Evolutionary conservation across 75 land plant genomes (phyloP), one percentile per base, ranked within the genome.

Genomic region (Selaginella moellendorffii): DNA sequence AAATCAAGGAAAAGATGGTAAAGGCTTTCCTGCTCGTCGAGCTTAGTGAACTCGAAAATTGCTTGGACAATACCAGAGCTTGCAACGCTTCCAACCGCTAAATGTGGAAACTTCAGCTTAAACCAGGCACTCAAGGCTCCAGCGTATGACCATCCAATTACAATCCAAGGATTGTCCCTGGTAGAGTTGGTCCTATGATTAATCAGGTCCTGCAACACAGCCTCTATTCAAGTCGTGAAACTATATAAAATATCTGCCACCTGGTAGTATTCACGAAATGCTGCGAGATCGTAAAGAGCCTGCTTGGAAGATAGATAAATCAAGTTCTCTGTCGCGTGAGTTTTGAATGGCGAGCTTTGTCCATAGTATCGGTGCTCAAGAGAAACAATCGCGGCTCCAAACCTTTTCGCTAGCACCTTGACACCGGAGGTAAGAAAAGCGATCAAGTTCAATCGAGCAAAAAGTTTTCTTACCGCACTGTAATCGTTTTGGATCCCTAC

Each of bases 91-190:
- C 98, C 98, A 74, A 82, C 80, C 24, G 86, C 78, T 23, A 93
- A 67, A 62, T 93, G 98, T 24, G 98, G 98, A 64, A 85, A 93
- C 74, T 93, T 93, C 53, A 93, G 71, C 26, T 84, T 85, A 31
- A 93, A 93, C 98, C 98, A 93, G n/a, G 98, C 98, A 79, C 98
- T 93, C 52, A 93, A 78, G 53, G 98, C 98, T 30, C 98, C 98
- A 60, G 98, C 31, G 54, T 93, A 93, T 28, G 98, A 93, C 31
- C 80, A 70, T 52, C 98, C 98, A 82, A 88, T 85, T 10, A 93
- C 83, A 74, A 93, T 77, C 98, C 98, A 93, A 0, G 82, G 66
- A 63, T 86, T 85, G 21, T 89, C 69, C 0, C 78, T 42, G 54
- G 51, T 42, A 21, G 28, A 29, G 28, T 93, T 89, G 27, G 62